Percentiles rank a stretch among this genome's conserved stretches.
Evolutionary conservation across 106 monocot genomes (phyloP).

Genomic region (Dioscorea dumetorum): DNA sequence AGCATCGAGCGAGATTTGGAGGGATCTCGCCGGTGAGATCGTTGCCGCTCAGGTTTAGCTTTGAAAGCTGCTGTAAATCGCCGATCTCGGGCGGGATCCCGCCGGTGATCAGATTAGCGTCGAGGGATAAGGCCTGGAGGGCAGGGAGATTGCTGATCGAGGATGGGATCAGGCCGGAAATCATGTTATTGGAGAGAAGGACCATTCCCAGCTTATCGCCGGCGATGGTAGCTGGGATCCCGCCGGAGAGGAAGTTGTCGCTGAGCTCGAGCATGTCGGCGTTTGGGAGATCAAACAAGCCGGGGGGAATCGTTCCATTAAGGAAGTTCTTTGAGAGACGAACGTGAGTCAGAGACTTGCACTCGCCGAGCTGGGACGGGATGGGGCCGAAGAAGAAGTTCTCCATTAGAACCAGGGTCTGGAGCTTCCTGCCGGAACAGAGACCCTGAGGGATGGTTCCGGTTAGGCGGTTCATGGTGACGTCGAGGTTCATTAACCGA

Average conservation of each 20-base stretch:
- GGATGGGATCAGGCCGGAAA: slow-evolving; percentile 20
- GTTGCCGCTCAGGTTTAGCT: slow-evolving; percentile 33
- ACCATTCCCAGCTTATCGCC: slow-evolving; percentile 18
- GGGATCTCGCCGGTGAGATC: slow-evolving; percentile 16
- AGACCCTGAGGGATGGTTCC: slow-evolving; percentile 24
- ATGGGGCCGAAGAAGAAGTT: slow-evolving; percentile 42
- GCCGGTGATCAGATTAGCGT: slow-evolving; percentile 16
- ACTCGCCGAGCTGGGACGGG: slow-evolving; percentile 23
- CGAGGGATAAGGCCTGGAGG: slow-evolving; percentile 20
- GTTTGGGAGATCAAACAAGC: slow-evolving; percentile 26
- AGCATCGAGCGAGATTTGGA: slow-evolving; percentile 8
- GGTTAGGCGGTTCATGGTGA: slow-evolving; percentile 26
- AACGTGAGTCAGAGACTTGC: slow-evolving; percentile 31
- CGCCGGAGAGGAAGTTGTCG: slow-evolving; percentile 29
- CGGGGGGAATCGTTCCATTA: slow-evolving; percentile 31
- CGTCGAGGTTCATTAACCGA: slow-evolving; percentile 22
- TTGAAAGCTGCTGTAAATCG: slow-evolving; percentile 17
- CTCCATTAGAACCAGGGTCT: slow-evolving; percentile 30
- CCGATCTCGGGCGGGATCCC: slow-evolving; percentile 26
- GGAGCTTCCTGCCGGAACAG: slow-evolving; percentile 23
- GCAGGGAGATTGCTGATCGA: slow-evolving; percentile 19
- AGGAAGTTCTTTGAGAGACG: slow-evolving; percentile 37
- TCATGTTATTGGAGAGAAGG: slow-evolving; percentile 28
- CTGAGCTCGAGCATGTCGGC: slow-evolving; percentile 38
- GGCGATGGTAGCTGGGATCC: slow-evolving; percentile 12